Conservation (phyloP, 495 filamentous ascomycete species). For the Apiosordaria backusii region DNA sequence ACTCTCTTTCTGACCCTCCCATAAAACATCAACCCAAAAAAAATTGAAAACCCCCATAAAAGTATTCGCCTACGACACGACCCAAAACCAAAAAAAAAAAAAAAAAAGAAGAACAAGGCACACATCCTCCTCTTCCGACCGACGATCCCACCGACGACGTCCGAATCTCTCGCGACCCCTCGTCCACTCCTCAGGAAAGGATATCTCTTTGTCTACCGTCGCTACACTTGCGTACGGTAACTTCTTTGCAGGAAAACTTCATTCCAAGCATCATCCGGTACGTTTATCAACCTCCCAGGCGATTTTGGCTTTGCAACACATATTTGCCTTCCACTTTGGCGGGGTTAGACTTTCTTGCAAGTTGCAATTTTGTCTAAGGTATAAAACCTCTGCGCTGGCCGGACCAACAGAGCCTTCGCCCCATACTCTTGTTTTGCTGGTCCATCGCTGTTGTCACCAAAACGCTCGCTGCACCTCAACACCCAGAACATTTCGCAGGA, state of each 20-base stretch:
- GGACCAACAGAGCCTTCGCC: not conserved
- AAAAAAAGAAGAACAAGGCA: slow-evolving; percentile 25
- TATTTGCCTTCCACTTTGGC: not conserved
- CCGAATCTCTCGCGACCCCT: slow-evolving; percentile 10
- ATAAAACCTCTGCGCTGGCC: not conserved
- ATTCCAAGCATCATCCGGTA: slow-evolving; percentile 22
- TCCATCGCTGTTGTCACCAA: no score
- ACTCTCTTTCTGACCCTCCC: slow-evolving; percentile 32
- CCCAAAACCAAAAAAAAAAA: slow-evolving; percentile 24
- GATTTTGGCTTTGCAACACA: not conserved
- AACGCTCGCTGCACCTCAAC: no score
- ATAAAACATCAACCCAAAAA: slow-evolving; percentile 44
- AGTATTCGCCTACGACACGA: slow-evolving; percentile 35
- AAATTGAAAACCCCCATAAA: slow-evolving; percentile 48
- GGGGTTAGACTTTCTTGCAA: not conserved
- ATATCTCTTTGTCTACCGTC: slow-evolving; percentile 32
- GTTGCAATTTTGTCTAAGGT: not conserved
- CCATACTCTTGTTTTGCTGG: no score
- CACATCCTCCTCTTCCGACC: slow-evolving; percentile 18
- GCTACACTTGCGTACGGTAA: slow-evolving; percentile 25
- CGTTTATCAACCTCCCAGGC: slow-evolving; percentile 1
- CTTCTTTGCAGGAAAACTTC: slow-evolving; percentile 8
- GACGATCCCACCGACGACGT: slow-evolving; percentile 2
- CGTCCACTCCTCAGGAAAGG: slow-evolving; percentile 19
- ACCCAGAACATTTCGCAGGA: no score